These are phyloP conservation scores for Penicillium egyptiacum DNA, from an alignment of 495 filamentous ascomycete genomes.

Conservation along the genomic window DNA sequence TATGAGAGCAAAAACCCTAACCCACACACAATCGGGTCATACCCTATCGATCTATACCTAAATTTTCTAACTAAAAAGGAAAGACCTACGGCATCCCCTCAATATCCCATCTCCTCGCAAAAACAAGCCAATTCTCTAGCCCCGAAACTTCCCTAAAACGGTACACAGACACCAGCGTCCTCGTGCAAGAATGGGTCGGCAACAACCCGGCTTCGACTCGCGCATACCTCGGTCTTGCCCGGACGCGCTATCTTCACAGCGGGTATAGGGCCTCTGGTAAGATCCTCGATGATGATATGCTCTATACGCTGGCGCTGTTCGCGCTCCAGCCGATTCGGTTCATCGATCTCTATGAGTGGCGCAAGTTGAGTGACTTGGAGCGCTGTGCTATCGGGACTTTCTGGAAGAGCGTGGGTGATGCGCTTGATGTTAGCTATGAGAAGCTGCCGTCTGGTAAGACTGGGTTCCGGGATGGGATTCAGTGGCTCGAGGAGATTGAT, in stretches of 20 bases:
- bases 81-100: constrained; percentile 67
- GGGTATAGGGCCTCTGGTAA: constrained; percentile 57
- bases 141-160: constrained; percentile 55
- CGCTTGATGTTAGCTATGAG: constrained; percentile 57
- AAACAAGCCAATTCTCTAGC: constrained; percentile 58
- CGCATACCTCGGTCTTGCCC: constrained; percentile 52
- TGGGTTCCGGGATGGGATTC: constrained; percentile 60
- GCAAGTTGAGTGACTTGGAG: constrained; percentile 59
- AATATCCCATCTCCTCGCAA: constrained; percentile 57
- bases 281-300: constrained; percentile 63
- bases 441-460: constrained; percentile 35
- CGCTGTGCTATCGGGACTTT: constrained; percentile 64
- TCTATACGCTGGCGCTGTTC: constrained; percentile 67
- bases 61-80: background rate
- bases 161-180: constrained; percentile 60
- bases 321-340: constrained; percentile 59
- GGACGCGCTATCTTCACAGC: constrained; percentile 67
- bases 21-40: background rate
- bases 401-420: constrained; percentile 65
- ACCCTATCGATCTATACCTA: background rate
- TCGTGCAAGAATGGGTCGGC: constrained; percentile 57
- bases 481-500: constrained; percentile 63
- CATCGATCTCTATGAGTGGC: constrained; percentile 62
- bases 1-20: constrained; percentile 16
- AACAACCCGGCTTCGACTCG: constrained; percentile 50